phyloP scores from a whole-genome alignment of 169 alveolate genomes.

The Plasmodium yoelii region DNA sequence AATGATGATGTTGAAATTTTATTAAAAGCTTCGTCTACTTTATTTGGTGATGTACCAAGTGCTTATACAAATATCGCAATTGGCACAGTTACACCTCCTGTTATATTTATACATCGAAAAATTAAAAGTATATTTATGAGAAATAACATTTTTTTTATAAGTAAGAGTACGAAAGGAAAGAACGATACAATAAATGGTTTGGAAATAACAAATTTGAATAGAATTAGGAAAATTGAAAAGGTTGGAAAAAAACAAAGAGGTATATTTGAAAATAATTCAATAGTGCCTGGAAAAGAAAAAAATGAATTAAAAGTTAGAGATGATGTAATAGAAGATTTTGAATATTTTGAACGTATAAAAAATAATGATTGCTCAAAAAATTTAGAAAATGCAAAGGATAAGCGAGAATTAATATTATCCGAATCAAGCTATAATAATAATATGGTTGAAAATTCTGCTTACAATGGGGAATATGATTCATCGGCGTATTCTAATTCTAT shows the following conservation, averaged over 20 bases:
- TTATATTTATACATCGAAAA: conserved; percentile 46
- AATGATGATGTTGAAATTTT: conserved; percentile 74
- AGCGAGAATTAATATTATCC: conserved; percentile 9
- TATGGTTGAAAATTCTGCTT: conserved; percentile 11
- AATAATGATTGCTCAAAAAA: too few species aligned
- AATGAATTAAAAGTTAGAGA: neutral
- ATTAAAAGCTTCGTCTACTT: conserved; percentile 62
- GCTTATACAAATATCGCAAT: conserved; percentile 24
- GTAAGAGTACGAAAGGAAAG: neutral
- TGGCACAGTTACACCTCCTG: conserved; percentile 32
- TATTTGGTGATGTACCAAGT: conserved; percentile 74
- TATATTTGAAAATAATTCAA: neutral
- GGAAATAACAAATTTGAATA: conserved; percentile 22
- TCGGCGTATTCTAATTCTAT: neutral
- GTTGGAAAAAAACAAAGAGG: neutral
- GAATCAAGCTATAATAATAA: conserved; percentile 35
- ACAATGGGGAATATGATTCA: conserved; percentile 16
- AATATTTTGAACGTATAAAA: neutral
- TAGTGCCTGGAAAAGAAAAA: neutral
- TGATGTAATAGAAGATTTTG: neutral
- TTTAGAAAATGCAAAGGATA: neutral
- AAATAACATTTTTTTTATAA: conserved; percentile 61
- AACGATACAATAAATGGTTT: neutral
- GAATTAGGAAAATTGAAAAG: neutral
- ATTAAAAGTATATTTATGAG: conserved; percentile 71